Evolutionary conservation across 2,329 filamentous ascomycete species (phyloP).

Genomic region (Aspergillus spinulosporus): DNA sequence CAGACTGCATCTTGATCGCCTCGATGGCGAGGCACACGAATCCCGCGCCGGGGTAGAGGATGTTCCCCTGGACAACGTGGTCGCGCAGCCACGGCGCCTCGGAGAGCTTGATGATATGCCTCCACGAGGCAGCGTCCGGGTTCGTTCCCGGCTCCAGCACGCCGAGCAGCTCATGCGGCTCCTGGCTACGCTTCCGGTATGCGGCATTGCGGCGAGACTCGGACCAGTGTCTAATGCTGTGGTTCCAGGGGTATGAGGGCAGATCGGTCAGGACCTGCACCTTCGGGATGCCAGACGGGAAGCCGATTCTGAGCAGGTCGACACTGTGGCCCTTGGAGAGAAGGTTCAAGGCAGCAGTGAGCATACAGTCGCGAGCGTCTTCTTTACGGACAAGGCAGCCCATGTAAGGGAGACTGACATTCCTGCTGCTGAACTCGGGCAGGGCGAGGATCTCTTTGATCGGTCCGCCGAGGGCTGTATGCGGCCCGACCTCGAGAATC

Average conservation of each 20-base stretch:
- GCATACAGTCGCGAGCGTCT: background rate
- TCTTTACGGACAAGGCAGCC: constrained; percentile 6
- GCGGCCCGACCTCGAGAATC: background rate
- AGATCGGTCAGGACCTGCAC: constrained; percentile 6
- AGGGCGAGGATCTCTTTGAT: constrained; percentile 8
- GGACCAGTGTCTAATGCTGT: constrained; percentile 12
- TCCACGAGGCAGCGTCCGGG: constrained; percentile 27
- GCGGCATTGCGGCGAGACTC: constrained; percentile 15
- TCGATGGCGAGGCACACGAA: constrained; percentile 30
- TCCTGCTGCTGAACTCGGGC: background rate
- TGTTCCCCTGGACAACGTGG: constrained; percentile 31
- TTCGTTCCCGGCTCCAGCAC: background rate
- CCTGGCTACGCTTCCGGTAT: constrained; percentile 10
- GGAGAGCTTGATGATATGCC: constrained; percentile 26
- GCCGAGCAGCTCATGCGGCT: constrained; percentile 23
- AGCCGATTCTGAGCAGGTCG: constrained; percentile 1
- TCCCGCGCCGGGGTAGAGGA: constrained; percentile 33
- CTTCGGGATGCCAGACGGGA: background rate
- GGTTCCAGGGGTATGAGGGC: constrained; percentile 22
- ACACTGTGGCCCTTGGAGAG: background rate
- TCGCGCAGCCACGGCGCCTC: constrained; percentile 36
- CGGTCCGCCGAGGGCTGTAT: background rate
- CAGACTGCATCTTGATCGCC: constrained; percentile 11
- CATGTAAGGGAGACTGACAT: constrained; percentile 2
- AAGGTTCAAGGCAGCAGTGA: background rate